A percentile compares a stretch with the other conserved stretches of the same genome.
These are phyloP conservation scores for Dactylonectria estremocensis DNA, from an alignment of 2,329 filamentous ascomycete genomes.

Conservation along the genomic window DNA sequence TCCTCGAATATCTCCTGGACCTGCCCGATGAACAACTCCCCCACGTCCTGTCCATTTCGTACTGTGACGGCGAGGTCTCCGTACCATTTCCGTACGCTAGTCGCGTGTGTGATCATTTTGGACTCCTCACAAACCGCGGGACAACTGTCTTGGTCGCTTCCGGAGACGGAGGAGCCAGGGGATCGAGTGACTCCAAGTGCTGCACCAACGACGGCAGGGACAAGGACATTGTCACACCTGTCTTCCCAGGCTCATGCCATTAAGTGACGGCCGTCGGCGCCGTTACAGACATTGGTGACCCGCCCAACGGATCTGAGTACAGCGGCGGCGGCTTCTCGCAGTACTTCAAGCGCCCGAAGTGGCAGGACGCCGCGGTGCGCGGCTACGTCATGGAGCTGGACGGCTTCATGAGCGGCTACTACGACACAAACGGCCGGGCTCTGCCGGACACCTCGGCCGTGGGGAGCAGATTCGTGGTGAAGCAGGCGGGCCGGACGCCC, in stretches of 20 bases:
- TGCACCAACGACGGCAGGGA: slow-evolving; percentile 71
- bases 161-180: slow-evolving; percentile 66
- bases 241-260: slow-evolving; percentile 78
- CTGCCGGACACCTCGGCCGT: slow-evolving; percentile 69
- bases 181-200: slow-evolving; percentile 66
- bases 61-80: slow-evolving; percentile 71
- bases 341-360: slow-evolving; percentile 62
- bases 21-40: slow-evolving; percentile 63
- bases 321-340: slow-evolving; percentile 69
- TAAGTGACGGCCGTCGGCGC: slow-evolving; percentile 79
- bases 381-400: slow-evolving; percentile 59
- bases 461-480: slow-evolving; percentile 68
- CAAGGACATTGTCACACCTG: slow-evolving; percentile 69
- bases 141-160: slow-evolving; percentile 66
- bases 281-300: slow-evolving; percentile 58
- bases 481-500: slow-evolving; percentile 47
- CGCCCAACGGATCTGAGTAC: slow-evolving; percentile 60
- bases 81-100: slow-evolving; percentile 67
- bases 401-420: slow-evolving; percentile 60
- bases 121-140: slow-evolving; percentile 67
- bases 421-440: slow-evolving; percentile 62
- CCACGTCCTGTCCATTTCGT: slow-evolving; percentile 71
- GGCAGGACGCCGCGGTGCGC: slow-evolving; percentile 60
- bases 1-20: slow-evolving; percentile 65
- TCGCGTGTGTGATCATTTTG: slow-evolving; percentile 68